Base-by-base conservation (phyloP, 169 alveolate genomes). In the Eimeria zaria region DNA sequence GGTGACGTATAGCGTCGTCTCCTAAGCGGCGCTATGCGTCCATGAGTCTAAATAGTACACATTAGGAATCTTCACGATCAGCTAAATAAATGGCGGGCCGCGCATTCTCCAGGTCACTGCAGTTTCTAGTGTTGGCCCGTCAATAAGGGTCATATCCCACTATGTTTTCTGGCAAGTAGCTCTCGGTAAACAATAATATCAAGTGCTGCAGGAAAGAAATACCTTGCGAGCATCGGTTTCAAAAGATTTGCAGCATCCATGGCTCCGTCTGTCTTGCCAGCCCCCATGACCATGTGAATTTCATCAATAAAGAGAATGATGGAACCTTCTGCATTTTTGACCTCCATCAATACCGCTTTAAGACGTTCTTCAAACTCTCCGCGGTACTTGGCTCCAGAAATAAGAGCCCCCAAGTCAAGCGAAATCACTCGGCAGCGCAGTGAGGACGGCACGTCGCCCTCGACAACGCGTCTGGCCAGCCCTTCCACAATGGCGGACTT, bases 401-500 rank as follows among this genome's bases (percentile, higher is more conserved):
- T 96, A 27, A 98, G 95, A 8, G 99, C 97, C 2, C 98, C 98
- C 89, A 98, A 44, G 95, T 98, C 99, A 69, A 98, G 91, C 44
- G 99, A 98, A 33, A 98, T 96, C 84, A 98, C 97, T 24, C 98
- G 96, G 96, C 98, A 97, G 83, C 76, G 97, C 81, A 98, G 97
- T n/a, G 98, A 97, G 73, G 97, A 98, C 8, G 99, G 99, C 39
- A 98, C 99, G 84, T 98, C 99, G 22, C 99, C 98, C 88, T 98
- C 97, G 53, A 98, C 99, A 33, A 98, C 97, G 46, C 98, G 97
- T 58, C 97, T 97, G n/a, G 99, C 99, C 89, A 98, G 92, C 36
- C 99, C 99, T 92, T 98, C 99, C 12, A 97, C 99, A 44, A 98
- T 97, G 22, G 99, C 99, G 22, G 99, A 98, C 95, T 98, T 98